Percentiles rank a stretch among this genome's conserved stretches.
Evolutionary conservation across 495 filamentous ascomycete genomes (phyloP).

Genomic region (Parmelia sp.): DNA sequence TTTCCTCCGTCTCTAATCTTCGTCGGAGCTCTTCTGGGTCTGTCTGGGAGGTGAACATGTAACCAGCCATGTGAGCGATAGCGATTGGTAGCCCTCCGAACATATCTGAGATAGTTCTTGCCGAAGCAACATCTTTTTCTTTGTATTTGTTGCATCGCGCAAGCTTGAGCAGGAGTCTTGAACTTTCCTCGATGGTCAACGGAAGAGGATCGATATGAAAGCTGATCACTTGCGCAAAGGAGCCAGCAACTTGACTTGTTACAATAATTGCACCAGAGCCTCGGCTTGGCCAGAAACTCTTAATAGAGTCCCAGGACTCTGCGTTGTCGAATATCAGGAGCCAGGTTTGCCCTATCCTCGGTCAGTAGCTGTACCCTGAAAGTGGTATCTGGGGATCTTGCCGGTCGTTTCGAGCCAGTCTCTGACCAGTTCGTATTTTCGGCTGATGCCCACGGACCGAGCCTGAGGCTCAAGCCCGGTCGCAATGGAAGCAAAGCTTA

Average conservation of each 20-base stretch:
- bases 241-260: background rate
- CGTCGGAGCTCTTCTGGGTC: background rate
- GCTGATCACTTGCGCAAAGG: background rate
- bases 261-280: background rate
- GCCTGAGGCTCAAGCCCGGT: background rate
- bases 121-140: background rate
- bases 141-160: background rate
- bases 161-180: background rate
- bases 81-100: constrained; percentile 6
- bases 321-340: constrained; percentile 1
- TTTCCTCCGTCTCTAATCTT: background rate
- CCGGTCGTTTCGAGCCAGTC: background rate
- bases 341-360: background rate
- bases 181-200: background rate
- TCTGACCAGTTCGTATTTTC: background rate
- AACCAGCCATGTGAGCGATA: constrained; percentile 7
- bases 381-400: background rate
- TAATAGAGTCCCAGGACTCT: constrained; percentile 4
- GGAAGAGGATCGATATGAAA: background rate
- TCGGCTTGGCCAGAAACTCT: background rate
- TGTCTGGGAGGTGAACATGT: background rate
- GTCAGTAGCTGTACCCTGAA: background rate
- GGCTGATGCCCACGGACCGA: background rate
- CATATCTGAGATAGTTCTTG: background rate
- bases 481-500: constrained; percentile 1